Base-by-base conservation (phyloP, 2,329 filamentous ascomycete species). In the Pleoardoris graminearum region DNA sequence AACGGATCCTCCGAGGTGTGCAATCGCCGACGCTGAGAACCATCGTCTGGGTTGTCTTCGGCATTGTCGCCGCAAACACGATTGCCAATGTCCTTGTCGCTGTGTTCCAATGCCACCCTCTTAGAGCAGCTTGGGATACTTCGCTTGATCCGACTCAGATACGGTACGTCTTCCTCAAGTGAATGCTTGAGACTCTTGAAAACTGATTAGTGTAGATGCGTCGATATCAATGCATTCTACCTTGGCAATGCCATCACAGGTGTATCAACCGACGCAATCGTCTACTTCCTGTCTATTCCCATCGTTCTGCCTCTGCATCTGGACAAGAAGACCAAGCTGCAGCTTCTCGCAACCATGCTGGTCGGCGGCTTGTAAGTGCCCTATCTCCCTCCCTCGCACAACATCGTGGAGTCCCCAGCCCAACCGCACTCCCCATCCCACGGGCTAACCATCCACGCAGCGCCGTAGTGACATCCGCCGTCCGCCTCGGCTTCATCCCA, bases 51-150 rank as follows among this genome's bases (percentile, higher is more conserved):
- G 25, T 32, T 22, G 49, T 60, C 1, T 61, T 61, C 30, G 57
- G 21, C 12, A 49, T 80, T 16, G 69, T 80, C 4, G 47, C 55
- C n/a, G 68, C 66, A 32, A 62, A 65, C 38, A 62, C 61, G 8
- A 33, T 51, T 11, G 62, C 59, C 17, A 64, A 67, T 30, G 58
- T 65, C 7, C 47, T 61, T 7, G 54, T 59, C 19, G 54, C 48
- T 7, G 41, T 62, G 8, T 66, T 66, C 50, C 59, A 66, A 36
- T 67, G 64, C 37, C 51, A 49, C 22, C 62, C 64, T 1, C 54
- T 67, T 8, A 36, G 46, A 12, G 64, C 58, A 2, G 62, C 64
- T 1, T 67, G 63, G 57, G 57, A 67, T 35, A 25, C 59, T 7
- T 47, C 46, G 12, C 59, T 64, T 12, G 51, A 38, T 6, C 14